These are phyloP conservation scores for Grosmannia clavigera DNA, from an alignment of 2,329 filamentous ascomycete species.

Conservation along the genomic window DNA sequence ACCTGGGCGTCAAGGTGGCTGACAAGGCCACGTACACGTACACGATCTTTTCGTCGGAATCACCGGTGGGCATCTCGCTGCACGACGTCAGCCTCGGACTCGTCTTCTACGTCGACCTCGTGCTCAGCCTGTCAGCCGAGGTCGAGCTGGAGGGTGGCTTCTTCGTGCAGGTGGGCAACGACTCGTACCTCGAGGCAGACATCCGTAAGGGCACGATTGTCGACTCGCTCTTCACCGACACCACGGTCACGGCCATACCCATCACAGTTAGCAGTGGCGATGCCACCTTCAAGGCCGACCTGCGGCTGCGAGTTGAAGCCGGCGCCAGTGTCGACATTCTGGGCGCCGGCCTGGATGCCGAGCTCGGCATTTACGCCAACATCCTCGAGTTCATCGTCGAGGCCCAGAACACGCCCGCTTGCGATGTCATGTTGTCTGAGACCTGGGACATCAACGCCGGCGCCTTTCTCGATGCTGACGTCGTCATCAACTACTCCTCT, in stretches of 20 bases:
- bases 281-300: slow-evolving; percentile 33
- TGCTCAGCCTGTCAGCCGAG: slow-evolving; percentile 33
- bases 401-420: slow-evolving; percentile 23
- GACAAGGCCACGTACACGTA: slow-evolving; percentile 36
- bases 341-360: slow-evolving; percentile 27
- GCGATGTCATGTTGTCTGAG: slow-evolving; percentile 23
- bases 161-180: slow-evolving; percentile 37
- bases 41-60: slow-evolving; percentile 33
- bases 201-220: slow-evolving; percentile 31
- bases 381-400: slow-evolving; percentile 39
- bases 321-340: slow-evolving; percentile 24
- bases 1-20: slow-evolving; percentile 32
- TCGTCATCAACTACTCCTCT: slow-evolving; percentile 24
- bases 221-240: slow-evolving; percentile 30
- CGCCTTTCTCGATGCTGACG: slow-evolving; percentile 21
- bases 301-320: slow-evolving; percentile 37
- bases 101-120: slow-evolving; percentile 37
- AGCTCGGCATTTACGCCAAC: slow-evolving; percentile 35
- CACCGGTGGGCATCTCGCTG: slow-evolving; percentile 29
- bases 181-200: slow-evolving; percentile 26
- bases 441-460: slow-evolving; percentile 27
- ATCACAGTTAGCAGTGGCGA: slow-evolving; percentile 33
- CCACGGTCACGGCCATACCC: slow-evolving; percentile 31
- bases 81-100: slow-evolving; percentile 31
- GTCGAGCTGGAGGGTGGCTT: slow-evolving; percentile 41